These are phyloP conservation scores for Daldinia concentrica DNA, from an alignment of 495 filamentous ascomycete species.

Conservation along the genomic window DNA sequence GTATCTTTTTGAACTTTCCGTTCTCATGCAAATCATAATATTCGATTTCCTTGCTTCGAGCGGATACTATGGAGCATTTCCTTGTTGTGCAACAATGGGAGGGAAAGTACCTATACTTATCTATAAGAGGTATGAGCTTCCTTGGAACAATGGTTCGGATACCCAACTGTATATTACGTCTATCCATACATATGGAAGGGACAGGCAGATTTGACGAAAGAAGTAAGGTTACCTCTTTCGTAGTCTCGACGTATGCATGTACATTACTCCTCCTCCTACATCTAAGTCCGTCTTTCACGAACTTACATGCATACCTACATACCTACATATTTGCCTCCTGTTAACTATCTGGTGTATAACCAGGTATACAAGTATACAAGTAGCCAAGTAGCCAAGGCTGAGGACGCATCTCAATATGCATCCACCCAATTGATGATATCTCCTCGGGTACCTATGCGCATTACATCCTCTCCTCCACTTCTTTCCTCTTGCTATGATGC, in stretches of 20 bases:
- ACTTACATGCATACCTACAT: neutral
- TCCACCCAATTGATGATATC: conserved; percentile 14
- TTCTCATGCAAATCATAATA: no score
- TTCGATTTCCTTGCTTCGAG: neutral
- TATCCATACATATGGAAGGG: no score
- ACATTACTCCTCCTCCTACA: neutral
- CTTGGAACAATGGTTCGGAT: no score
- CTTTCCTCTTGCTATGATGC: conserved; percentile 14
- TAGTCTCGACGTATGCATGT: conserved; percentile 1
- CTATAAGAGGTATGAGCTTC: no score
- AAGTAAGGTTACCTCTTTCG: neutral
- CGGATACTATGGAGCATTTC: neutral
- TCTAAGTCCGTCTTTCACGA: neutral
- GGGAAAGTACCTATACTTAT: no score
- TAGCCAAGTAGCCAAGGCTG: conserved; percentile 21
- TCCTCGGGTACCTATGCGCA: conserved; percentile 23
- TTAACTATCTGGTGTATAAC: neutral
- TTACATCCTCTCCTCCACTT: conserved; percentile 7
- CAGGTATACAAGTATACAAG: neutral
- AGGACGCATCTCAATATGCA: conserved; percentile 24
- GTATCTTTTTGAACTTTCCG: neutral
- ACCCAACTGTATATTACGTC: no score
- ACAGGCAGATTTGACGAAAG: neutral
- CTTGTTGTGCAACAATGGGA: no score
- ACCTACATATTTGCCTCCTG: conserved; percentile 1